phyloP scores from a whole-genome alignment of 2,329 filamentous ascomycete genomes.

The Xylaria sp. region DNA sequence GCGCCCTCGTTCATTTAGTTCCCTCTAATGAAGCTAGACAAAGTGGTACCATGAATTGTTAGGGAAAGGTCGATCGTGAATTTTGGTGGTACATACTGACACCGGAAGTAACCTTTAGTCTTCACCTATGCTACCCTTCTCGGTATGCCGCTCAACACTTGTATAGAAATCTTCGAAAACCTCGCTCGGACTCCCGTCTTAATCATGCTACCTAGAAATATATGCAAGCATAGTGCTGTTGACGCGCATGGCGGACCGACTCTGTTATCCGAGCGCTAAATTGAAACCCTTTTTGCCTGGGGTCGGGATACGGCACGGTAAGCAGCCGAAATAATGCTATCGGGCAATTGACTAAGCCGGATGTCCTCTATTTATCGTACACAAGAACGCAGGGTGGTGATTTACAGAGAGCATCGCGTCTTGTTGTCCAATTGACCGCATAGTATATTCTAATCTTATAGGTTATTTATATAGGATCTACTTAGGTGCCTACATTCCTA shows the following conservation, averaged over 20 bases:
- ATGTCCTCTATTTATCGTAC: not conserved
- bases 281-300: conserved; percentile 6
- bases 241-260: not conserved
- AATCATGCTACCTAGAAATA: not conserved
- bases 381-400: not conserved
- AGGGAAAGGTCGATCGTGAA: too few species aligned
- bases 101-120: not conserved
- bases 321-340: not conserved
- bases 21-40: too few species aligned
- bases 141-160: conserved; percentile 4
- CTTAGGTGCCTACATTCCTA: too few species aligned
- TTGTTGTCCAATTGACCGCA: too few species aligned
- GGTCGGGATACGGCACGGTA: not conserved
- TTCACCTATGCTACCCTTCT: not conserved
- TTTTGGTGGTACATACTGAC: too few species aligned
- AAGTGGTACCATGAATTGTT: too few species aligned
- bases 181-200: not conserved
- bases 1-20: too few species aligned
- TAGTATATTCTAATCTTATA: too few species aligned
- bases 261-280: conserved; percentile 19
- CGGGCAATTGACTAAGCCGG: not conserved
- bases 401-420: not conserved
- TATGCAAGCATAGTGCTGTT: too few species aligned
- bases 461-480: too few species aligned
- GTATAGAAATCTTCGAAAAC: not conserved